Base-by-base conservation (phyloP, 2,329 filamentous ascomycete genomes). In the Lachnellula willkommii region DNA sequence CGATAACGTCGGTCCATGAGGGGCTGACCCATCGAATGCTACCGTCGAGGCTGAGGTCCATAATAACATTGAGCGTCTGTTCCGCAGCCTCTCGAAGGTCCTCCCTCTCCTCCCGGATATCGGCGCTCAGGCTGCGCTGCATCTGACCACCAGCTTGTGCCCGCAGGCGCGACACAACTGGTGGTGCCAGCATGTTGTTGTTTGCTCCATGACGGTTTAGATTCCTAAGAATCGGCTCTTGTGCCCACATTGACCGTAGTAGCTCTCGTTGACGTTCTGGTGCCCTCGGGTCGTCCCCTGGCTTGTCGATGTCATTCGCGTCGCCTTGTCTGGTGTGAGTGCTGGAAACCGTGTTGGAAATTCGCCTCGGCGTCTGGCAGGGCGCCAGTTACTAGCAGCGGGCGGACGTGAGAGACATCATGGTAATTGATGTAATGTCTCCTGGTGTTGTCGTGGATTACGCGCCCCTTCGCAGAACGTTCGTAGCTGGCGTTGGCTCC, bases 11-110 rank as follows among this genome's bases (percentile, higher is more conserved):
- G 58, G 84, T 83, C 94, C 94, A 99, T 15, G 93, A 96, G 12
- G 92, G 90, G 71, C 93, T 97, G 66, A 95, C 92, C 90, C 94
- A 99, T 73, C 91, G 88, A 67, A 99, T 88, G 59, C 84, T 88
- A 62, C 90, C 90, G 69, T 96, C 89, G 54, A 97, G 81, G 68
- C 91, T 90, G 62, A 99, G 79, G 74, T 99, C 93, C 69, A 99
- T 81, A 70, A 99, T 96, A 61, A 95, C 89, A 73, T 97, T 99
- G 70, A 96, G 80, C 22, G 92, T 96, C 75, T 96, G 90, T 74
- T 97, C 93, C 50, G 93, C 94, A 42, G 93, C 94, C 75, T 96
- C 90, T 69, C 92, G 91, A 64, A 99, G 81, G 70, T 97, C 93
- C 70, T 96, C 89, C 60, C 92, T 84, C 75, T 97, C 91, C 69